Evolutionary conservation across 768 basidiomycete genomes (phyloP).

Genomic region (Neoboletus magnificus): DNA sequence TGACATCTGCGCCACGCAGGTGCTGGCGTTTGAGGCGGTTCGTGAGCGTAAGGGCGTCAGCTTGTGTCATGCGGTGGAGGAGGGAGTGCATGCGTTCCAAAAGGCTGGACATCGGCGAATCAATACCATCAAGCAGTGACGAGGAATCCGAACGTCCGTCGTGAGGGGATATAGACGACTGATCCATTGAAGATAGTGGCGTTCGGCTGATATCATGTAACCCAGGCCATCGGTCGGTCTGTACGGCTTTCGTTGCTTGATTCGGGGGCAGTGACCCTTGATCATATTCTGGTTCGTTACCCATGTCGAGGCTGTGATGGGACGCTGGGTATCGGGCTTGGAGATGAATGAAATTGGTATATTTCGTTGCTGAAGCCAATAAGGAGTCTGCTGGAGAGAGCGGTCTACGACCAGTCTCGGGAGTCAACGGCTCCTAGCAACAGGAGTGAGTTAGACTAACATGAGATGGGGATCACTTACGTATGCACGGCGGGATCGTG

Average conservation of each 20-base stretch:
- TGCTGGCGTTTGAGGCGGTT: slow-evolving; percentile 90
- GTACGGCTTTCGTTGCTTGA: slow-evolving; percentile 62
- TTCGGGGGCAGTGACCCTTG: slow-evolving; percentile 30
- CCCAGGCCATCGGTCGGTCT: slow-evolving; percentile 52
- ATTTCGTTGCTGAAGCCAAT: slow-evolving; percentile 24
- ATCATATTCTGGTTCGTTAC: slow-evolving; percentile 36
- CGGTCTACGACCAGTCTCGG: slow-evolving; percentile 41
- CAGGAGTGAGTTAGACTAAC: slow-evolving; percentile 7
- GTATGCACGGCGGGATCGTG: slow-evolving; percentile 27
- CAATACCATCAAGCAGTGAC: slow-evolving; percentile 56
- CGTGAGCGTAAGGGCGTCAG: slow-evolving; percentile 85
- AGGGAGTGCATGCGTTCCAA: slow-evolving; percentile 64
- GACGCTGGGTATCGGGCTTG: slow-evolving; percentile 25
- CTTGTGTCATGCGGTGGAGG: slow-evolving; percentile 60
- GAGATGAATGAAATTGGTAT: slow-evolving; percentile 24
- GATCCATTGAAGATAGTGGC: slow-evolving; percentile 33
- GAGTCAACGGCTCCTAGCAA: slow-evolving; percentile 43
- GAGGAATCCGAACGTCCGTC: slow-evolving; percentile 76
- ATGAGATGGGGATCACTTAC: slow-evolving; percentile 27
- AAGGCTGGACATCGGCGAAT: slow-evolving; percentile 48
- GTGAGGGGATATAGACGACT: slow-evolving; percentile 44
- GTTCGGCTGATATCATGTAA: slow-evolving; percentile 32
- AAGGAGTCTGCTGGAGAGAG: slow-evolving; percentile 41
- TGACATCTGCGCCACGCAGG: slow-evolving; percentile 79
- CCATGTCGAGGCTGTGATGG: slow-evolving; percentile 43